phyloP scores from a whole-genome alignment of 2,329 filamentous ascomycete species.

The Fusarium sp. region DNA sequence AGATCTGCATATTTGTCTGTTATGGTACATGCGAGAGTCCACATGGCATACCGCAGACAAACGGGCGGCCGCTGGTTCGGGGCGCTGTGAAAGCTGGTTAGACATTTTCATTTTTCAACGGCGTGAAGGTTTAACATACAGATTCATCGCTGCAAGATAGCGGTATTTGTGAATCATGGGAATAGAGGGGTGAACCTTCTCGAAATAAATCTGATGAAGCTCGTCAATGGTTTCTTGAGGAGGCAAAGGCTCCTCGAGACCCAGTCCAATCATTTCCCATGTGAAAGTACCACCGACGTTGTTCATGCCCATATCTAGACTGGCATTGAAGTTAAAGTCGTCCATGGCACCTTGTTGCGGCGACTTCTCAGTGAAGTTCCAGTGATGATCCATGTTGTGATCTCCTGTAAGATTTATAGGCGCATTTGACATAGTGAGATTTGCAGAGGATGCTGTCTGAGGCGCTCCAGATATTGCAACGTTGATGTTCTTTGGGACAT shows the following conservation, averaged over 20 bases:
- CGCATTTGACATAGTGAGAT: constrained; percentile 57
- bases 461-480: constrained; percentile 46
- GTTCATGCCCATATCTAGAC: constrained; percentile 63
- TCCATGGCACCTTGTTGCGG: constrained; percentile 63
- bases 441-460: constrained; percentile 48
- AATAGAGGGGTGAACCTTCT: constrained; percentile 86
- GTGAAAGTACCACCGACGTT: constrained; percentile 70
- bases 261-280: constrained; percentile 80
- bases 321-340: constrained; percentile 69
- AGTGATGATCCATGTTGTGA: constrained; percentile 63
- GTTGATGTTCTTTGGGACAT: constrained; percentile 50
- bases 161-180: constrained; percentile 92
- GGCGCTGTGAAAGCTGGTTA: constrained; percentile 60
- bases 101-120: background rate
- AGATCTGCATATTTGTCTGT: constrained; percentile 83
- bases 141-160: constrained; percentile 88
- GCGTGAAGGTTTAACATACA: constrained; percentile 61
- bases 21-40: constrained; percentile 90
- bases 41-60: constrained; percentile 92
- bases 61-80: constrained; percentile 88
- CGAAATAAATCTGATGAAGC: constrained; percentile 89
- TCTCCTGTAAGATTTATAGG: constrained; percentile 61
- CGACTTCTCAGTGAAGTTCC: constrained; percentile 68
- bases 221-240: constrained; percentile 79
- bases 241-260: constrained; percentile 70